These are phyloP conservation scores for Picea abies DNA, from an alignment of 83 land plant genomes.

Conservation along the genomic window DNA sequence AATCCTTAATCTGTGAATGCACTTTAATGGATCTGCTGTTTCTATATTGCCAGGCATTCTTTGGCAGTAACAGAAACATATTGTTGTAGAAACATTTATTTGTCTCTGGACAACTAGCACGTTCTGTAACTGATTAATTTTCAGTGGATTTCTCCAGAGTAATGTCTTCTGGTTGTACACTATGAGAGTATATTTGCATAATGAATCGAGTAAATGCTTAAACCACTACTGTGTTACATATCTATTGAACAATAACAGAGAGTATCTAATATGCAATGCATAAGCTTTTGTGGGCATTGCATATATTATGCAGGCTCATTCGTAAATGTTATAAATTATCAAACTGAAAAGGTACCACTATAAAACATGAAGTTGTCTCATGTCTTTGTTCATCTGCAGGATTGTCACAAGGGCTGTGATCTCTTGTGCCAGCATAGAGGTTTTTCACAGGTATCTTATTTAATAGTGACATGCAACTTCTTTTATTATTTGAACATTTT, in stretches of 20 bases:
- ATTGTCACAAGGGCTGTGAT: background rate
- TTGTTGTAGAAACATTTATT: constrained; percentile 1
- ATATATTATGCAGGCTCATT: background rate
- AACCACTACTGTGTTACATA: background rate
- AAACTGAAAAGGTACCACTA: background rate
- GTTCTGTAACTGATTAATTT: background rate
- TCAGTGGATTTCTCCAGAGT: background rate
- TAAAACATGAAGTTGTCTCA: background rate
- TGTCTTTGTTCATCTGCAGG: background rate
- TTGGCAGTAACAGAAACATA: constrained; percentile 6
- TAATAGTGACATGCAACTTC: background rate
- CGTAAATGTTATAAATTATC: background rate
- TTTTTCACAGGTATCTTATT: background rate
- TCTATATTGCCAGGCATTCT: background rate
- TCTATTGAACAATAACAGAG: background rate
- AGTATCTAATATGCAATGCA: background rate
- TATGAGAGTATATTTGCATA: background rate
- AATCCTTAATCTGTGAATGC: background rate
- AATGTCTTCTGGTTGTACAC: constrained; percentile 1
- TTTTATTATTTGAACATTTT: background rate
- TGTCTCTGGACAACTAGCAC: background rate
- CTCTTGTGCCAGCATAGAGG: background rate
- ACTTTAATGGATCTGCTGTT: background rate
- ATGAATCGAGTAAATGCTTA: background rate
- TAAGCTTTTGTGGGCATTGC: background rate